Percentiles rank a stretch among this genome's conserved stretches.
phyloP scores from a whole-genome alignment of 2,329 filamentous ascomycete genomes.

The Phialemonium atrogriseum region DNA sequence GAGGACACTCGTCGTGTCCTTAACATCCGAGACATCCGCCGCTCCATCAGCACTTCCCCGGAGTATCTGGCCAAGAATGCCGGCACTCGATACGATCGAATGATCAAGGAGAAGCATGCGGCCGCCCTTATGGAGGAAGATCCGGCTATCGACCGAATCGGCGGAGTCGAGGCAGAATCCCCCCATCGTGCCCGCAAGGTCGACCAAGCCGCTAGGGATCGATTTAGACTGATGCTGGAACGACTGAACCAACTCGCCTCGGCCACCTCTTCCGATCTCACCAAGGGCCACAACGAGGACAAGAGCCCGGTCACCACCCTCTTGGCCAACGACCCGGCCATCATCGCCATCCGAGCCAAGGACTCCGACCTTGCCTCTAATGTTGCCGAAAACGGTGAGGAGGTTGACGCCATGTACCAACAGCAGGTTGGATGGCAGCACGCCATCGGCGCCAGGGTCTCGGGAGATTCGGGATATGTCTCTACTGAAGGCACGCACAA shows the following conservation, averaged over 20 bases:
- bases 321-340: background rate
- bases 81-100: conserved; percentile 2
- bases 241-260: too few relatives aligned
- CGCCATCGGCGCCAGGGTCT: too few relatives aligned
- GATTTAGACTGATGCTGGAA: too few relatives aligned
- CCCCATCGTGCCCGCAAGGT: background rate
- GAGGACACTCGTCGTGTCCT: background rate
- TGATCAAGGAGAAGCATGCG: conserved; percentile 2
- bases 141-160: conserved; percentile 1
- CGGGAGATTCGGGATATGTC: too few relatives aligned
- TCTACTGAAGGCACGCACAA: too few relatives aligned
- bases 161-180: conserved; percentile 1
- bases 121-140: conserved; percentile 3
- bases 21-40: background rate
- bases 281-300: background rate
- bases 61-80: conserved; percentile 2
- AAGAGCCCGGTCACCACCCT: background rate
- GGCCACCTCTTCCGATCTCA: background rate
- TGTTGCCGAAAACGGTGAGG: too few relatives aligned
- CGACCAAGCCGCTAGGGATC: too few relatives aligned
- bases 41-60: background rate
- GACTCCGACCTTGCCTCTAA: too few relatives aligned
- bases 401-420: too few relatives aligned
- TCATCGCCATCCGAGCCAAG: background rate
- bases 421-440: too few relatives aligned